Conservation (phyloP, 768 basidiomycete species). For the Suillus hirtellus region DNA sequence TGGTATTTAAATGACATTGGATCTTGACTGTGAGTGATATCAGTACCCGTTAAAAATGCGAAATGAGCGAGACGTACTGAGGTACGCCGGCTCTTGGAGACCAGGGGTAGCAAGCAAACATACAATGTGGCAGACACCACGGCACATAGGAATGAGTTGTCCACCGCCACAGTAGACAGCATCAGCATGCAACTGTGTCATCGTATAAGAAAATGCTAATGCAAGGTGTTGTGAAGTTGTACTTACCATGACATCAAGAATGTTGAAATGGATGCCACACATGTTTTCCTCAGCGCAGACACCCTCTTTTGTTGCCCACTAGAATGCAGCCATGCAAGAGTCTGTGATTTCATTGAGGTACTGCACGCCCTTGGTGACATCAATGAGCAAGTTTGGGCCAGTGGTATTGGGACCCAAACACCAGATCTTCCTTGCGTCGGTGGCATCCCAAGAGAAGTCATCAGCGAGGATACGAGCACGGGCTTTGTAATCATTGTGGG, state of each 20-base stretch:
- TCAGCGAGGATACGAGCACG: constrained; percentile 96
- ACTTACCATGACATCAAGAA: constrained; percentile 90
- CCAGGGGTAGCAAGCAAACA: constrained; percentile 87
- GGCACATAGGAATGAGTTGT: constrained; percentile 95
- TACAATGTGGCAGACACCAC: constrained; percentile 95
- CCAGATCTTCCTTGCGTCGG: constrained; percentile 99
- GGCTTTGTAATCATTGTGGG: constrained; percentile 97
- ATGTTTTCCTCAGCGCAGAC: constrained; percentile 96
- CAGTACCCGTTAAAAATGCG: constrained; percentile 9
- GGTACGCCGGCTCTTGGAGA: constrained; percentile 96
- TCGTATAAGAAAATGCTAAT: background rate
- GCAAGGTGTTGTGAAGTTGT: constrained; percentile 7
- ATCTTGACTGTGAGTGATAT: constrained; percentile 75
- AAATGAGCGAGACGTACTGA: constrained; percentile 48
- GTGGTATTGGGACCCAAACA: constrained; percentile 99
- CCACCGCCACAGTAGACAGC: constrained; percentile 99
- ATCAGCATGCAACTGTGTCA: constrained; percentile 85
- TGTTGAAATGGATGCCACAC: constrained; percentile 96
- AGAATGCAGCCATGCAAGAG: constrained; percentile 97
- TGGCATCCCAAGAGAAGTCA: constrained; percentile 97
- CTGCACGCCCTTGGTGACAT: constrained; percentile 98
- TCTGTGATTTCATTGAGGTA: constrained; percentile 99
- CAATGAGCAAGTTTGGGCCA: constrained; percentile 94
- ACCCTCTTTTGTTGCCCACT: constrained; percentile 99
- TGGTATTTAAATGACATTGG: constrained; percentile 95